Conservation (phyloP, 805 yeast genomes). For the Yamadazyma sp. region DNA sequence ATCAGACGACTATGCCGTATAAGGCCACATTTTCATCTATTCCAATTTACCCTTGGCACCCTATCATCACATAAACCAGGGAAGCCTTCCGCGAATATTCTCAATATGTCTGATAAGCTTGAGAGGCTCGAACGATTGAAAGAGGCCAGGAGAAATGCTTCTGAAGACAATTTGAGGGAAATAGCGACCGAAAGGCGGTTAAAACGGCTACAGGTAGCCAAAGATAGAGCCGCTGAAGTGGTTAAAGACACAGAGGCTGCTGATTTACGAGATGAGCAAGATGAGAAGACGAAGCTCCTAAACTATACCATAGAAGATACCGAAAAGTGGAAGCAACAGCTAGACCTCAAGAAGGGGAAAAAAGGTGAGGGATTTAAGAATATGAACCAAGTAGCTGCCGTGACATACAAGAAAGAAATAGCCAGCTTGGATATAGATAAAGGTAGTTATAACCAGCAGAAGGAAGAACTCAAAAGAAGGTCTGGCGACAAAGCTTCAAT, state of each 20-base stretch:
- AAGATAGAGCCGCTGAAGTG: not conserved
- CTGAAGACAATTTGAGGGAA: constrained; percentile 7
- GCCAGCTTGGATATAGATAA: constrained; percentile 33
- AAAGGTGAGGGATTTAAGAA: constrained; percentile 43
- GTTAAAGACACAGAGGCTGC: not conserved
- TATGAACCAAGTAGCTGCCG: constrained; percentile 56
- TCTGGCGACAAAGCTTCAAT: not conserved
- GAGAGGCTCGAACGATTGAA: constrained; percentile 6
- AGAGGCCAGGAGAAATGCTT: constrained; percentile 6
- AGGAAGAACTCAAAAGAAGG: not conserved
- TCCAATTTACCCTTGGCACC: no score
- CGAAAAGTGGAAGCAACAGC: constrained; percentile 57
- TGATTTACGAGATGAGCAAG: not conserved
- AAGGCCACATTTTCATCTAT: no score
- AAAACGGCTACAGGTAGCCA: constrained; percentile 5
- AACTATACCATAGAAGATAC: constrained; percentile 57
- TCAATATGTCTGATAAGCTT: constrained; percentile 7
- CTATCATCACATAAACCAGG: no score
- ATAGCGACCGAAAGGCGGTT: constrained; percentile 4
- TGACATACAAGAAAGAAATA: constrained; percentile 57
- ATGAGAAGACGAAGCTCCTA: constrained; percentile 10
- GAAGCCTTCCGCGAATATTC: constrained; percentile 2
- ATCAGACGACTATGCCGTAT: no score
- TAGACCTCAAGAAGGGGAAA: constrained; percentile 26
- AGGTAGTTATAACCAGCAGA: constrained; percentile 38